Base-by-base conservation (phyloP, 2,329 filamentous ascomycete genomes). In the Zymoseptoria brevis region DNA sequence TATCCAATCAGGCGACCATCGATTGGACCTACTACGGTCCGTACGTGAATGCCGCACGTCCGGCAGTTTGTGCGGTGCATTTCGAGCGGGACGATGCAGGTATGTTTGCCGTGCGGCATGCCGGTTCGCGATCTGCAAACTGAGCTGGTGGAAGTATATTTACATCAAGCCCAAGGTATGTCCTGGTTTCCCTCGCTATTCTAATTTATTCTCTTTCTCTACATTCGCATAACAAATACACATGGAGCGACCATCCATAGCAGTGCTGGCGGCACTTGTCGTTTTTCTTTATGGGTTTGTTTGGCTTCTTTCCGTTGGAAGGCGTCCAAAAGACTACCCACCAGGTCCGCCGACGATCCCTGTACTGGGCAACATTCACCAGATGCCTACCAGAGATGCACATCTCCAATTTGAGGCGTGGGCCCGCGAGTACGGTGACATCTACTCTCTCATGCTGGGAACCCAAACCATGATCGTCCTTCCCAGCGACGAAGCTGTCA, bases 391-490 rank as follows among this genome's bases (percentile, higher is more conserved):
- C 2, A 59, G 70, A 21, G 69, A 78, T 55, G 68, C 69, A 0
- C 77, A 81, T 56, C 62, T 77, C 0, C 77, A 81, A 60, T 80
- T 80, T 56, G 69, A 79, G 51, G 76, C 79, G 64, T 83, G 81
- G 81, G 80, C 80, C 0, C 62, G 75, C 2, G 72, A 80, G 63
- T 82, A 83, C 53, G 76, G 80, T 1, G 77, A 79, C 0, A 65
- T 83, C 0, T 83, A 80, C 67, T 78, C 74, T 6, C 68, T 83
- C 5, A 80, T 81, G 9, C 70, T 82, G 0, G 81, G 80, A 1
- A 77, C 76, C 0, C 75, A 76, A 50, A 72, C 73, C 6, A 65
- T 81, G 60, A 71, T 82, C 11, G 76, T 82, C 0, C 66, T 83
- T 0, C 77, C 75, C 0, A 76, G 74, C 2, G 75, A 77, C 30